Base-by-base conservation (phyloP, 106 monocot genomes). In the Dioscorea zingiberensis region DNA sequence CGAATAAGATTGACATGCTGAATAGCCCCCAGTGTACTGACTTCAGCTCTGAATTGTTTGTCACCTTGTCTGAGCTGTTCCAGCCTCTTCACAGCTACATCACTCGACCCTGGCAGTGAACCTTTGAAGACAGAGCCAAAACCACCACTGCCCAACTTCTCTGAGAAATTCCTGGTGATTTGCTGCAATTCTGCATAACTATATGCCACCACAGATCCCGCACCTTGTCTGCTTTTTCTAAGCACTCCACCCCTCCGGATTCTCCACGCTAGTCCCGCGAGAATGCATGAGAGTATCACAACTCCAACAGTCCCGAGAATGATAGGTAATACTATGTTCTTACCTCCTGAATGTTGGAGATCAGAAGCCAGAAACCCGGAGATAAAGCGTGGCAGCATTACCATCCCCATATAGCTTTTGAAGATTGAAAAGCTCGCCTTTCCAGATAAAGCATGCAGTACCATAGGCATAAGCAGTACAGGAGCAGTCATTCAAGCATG, bases 401-500 rank as follows among this genome's bases (percentile, higher is more conserved):
- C 45, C 69, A 28, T 1, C 44, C 19, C 23, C 12, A 26, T 26
- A 64, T 14, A 63, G 66, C 49, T 78, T 47, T 24, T 72, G 78
- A 9, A 78, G 44, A 61, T 78, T 55, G 0, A 72, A 7, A 48
- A 78, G 62, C 8, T 78, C 72, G n/a, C 67, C 67, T 15, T 62
- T 51, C 78, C 78, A 78, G 6, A 67, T n/a, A 5, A 27, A 68
- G 48, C 78, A 78, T 15, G 25, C 66, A 26, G 44, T 59, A 19
- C 10, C 25, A 18, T 46, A 76, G 11, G 76, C 57, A 47, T 73
- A 73, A 12, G 76, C 77, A 21, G 72, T 64, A n/a, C 81, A 82
- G 27, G 70, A 73, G 44, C 77, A 77, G 26, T 77, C 59, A 14
- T 47, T 74, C 77, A 77, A 48, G 82, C 82, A 77, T 25, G 63